Base-by-base conservation (phyloP, 768 basidiomycete genomes). In the Tricholoma sp. region DNA sequence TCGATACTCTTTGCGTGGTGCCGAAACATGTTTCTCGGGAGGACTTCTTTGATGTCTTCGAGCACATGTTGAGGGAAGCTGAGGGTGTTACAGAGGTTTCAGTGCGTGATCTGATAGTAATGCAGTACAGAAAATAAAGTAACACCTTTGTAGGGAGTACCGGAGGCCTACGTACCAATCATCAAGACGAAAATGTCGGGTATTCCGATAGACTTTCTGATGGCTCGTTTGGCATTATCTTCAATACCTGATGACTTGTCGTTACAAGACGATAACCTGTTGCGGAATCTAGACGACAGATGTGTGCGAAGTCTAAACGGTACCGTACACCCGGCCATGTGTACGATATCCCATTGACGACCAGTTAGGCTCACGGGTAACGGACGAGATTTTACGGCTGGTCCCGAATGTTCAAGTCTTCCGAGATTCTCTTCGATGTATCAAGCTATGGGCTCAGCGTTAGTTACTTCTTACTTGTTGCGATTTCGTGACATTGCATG, bases 361-460 rank as follows among this genome's bases (percentile, higher is more conserved):
- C 19, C 46, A 31, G 39, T 7, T 62, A 96, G 95, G 95, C 58
- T 96, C 95, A 39, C 83, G 97, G 46, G 95, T 98, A 24, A 96
- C 93, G 34, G 95, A 98, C 66, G 91, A 95, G 71, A 97, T 98
- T 59, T 73, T 99, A 63, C 87, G 94, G 50, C 79, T 99, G 21
- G 96, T 99, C 2, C 96, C 97, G 10, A 88, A 98, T 66, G 91
- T 95, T 18, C 81, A 86, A 58, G 93, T 96, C 18, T 99, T 98
- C 75, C 87, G 97, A 60, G 94, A 95, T 64, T 88, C 97, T 10
- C 72, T 99, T 59, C 83, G 97, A 61, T 94, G 94, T 69, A 98
- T 99, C 70, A 96, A 98, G 72, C 76, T 98, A 27, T 99, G 97
- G 97, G 97, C 97, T 9, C 89, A 94, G 74, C 78, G 96, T 96